A percentile compares a stretch with the other conserved stretches of the same genome.
Evolutionary conservation across 768 basidiomycete species (phyloP).

Genomic region (Boletus pseudopeckii): DNA sequence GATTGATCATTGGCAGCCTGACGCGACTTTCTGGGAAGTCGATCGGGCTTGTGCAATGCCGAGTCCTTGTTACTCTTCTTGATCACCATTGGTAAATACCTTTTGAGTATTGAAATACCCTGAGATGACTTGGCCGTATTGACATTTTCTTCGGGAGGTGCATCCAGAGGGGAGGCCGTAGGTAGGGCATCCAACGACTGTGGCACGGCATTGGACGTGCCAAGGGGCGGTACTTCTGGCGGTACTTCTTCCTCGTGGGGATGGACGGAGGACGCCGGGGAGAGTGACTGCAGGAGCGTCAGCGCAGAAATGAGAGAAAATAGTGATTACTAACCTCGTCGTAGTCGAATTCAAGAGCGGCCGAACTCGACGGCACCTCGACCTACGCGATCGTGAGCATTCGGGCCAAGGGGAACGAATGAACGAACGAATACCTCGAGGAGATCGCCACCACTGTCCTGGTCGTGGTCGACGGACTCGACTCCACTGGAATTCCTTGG

Average conservation of each 20-base stretch:
- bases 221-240: neutral
- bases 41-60: no score
- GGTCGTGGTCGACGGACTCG: no score
- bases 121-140: no score
- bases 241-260: neutral
- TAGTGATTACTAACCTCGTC: neutral
- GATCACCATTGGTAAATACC: neutral
- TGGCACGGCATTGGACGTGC: neutral
- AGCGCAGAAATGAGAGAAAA: neutral
- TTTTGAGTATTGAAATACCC: neutral
- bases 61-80: no score
- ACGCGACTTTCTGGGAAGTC: no score
- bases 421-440: neutral
- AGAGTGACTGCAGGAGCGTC: neutral
- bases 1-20: no score
- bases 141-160: no score
- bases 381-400: neutral
- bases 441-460: neutral
- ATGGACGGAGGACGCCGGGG: neutral
- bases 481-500: no score
- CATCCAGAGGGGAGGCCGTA: no score
- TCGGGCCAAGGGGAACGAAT: neutral
- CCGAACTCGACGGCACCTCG: neutral
- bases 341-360: neutral
- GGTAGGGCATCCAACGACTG: no score